Evolutionary conservation across 2,329 filamentous ascomycete genomes (phyloP).

Genomic region (Alternaria triticimaculans): DNA sequence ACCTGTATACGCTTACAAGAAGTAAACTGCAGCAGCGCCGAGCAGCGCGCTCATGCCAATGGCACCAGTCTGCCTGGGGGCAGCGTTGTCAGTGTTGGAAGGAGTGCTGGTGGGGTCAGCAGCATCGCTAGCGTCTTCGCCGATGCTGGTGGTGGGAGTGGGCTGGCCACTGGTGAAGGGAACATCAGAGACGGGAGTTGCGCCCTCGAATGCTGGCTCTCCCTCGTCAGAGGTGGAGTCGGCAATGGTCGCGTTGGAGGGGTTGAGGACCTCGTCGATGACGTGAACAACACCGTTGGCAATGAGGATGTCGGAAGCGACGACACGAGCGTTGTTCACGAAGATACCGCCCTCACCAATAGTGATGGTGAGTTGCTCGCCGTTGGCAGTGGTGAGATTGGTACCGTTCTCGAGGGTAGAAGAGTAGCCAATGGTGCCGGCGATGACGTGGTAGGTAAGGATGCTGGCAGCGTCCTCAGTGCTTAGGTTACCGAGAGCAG

Average conservation of each 20-base stretch:
- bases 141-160: slow-evolving; percentile 52
- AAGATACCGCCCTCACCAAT: slow-evolving; percentile 47
- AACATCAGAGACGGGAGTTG: slow-evolving; percentile 54
- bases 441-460: slow-evolving; percentile 70
- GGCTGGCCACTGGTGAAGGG: slow-evolving; percentile 65
- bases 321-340: slow-evolving; percentile 54
- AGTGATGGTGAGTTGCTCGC: slow-evolving; percentile 50
- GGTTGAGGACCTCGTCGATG: slow-evolving; percentile 66
- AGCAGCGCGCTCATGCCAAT: slow-evolving; percentile 57
- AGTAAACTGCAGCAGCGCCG: slow-evolving; percentile 51
- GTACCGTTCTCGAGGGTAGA: slow-evolving; percentile 52
- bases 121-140: slow-evolving; percentile 41
- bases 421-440: slow-evolving; percentile 62
- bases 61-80: slow-evolving; percentile 47
- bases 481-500: slow-evolving; percentile 57
- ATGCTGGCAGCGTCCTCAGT: slow-evolving; percentile 58
- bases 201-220: slow-evolving; percentile 60
- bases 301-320: slow-evolving; percentile 52
- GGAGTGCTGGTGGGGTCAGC: slow-evolving; percentile 29
- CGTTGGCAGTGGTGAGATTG: slow-evolving; percentile 46
- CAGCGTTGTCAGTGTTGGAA: slow-evolving; percentile 19
- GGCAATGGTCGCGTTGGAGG: slow-evolving; percentile 55
- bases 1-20: slow-evolving; percentile 16
- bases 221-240: slow-evolving; percentile 54
- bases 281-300: slow-evolving; percentile 59